These are phyloP conservation scores for Vigna unguiculata DNA, from an alignment of 306 rosid genomes.

Conservation along the genomic window DNA sequence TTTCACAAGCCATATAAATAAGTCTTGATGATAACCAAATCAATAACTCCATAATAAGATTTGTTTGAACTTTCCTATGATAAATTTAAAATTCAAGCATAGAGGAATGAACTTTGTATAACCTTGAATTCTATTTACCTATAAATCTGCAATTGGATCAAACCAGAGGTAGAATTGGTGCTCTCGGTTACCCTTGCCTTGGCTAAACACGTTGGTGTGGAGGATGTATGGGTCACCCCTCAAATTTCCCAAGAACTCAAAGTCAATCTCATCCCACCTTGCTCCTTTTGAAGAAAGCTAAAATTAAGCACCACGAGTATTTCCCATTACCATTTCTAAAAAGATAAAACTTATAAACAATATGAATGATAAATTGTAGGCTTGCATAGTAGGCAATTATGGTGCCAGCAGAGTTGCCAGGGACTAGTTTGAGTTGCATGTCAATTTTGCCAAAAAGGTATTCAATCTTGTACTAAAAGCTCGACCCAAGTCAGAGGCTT, in stretches of 20 bases:
- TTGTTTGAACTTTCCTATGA: too few species aligned
- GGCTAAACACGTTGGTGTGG: conserved; percentile 70
- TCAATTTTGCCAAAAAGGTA: conserved; percentile 54
- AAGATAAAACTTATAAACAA: not conserved
- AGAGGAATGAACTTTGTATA: too few species aligned
- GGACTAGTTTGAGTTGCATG: conserved; percentile 53
- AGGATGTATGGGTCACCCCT: conserved; percentile 73
- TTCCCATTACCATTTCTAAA: not conserved
- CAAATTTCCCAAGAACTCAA: conserved; percentile 73
- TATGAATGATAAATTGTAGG: not conserved
- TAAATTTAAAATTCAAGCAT: too few species aligned
- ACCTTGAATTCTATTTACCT: too few species aligned
- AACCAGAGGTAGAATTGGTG: conserved; percentile 81
- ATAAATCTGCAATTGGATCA: conserved; percentile 74
- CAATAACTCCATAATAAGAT: too few species aligned
- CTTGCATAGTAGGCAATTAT: conserved; percentile 64
- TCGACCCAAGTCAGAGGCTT: conserved; percentile 69
- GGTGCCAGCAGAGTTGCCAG: conserved; percentile 54
- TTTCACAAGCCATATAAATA: conserved; percentile 3
- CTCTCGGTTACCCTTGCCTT: conserved; percentile 76
- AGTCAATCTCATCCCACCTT: conserved; percentile 78
- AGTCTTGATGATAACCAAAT: conserved; percentile 21
- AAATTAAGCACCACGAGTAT: not conserved
- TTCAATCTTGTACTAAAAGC: conserved; percentile 57
- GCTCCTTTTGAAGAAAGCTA: conserved; percentile 55